These are phyloP conservation scores for Xerocomus nothofagi DNA, from an alignment of 1,284 basidiomycete species.

Conservation along the genomic window DNA sequence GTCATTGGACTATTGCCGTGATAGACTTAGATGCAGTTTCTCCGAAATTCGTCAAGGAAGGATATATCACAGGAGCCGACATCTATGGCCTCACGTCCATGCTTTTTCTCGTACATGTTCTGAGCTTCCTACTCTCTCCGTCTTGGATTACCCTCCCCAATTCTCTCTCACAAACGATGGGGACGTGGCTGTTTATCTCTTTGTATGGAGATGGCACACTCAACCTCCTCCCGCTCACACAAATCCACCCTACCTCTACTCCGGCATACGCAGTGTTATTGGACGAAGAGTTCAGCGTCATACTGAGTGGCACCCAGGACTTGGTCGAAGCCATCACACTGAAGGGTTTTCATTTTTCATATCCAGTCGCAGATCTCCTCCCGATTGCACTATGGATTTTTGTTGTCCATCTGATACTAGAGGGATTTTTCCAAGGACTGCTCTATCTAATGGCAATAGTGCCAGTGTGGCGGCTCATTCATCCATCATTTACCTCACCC, in stretches of 20 bases:
- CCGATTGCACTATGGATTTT: neutral
- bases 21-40: neutral
- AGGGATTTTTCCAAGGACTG: neutral
- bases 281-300: conserved; percentile 2
- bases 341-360: neutral
- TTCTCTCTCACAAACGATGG: neutral
- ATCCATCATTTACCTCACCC: neutral
- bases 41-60: neutral
- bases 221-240: neutral
- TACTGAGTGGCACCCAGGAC: neutral
- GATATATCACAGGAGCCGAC: conserved; percentile 4
- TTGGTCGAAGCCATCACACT: conserved; percentile 4
- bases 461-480: neutral
- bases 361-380: neutral
- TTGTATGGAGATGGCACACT: neutral
- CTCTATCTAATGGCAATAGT: neutral
- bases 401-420: neutral
- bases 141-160: neutral
- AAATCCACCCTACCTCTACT: neutral
- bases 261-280: neutral
- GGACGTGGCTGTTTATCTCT: neutral
- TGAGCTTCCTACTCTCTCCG: neutral
- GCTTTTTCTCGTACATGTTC: neutral
- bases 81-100: neutral
- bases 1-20: neutral